Evolutionary conservation across 2,329 filamentous ascomycete species (phyloP).

Genomic region (Verticillium tricorpus): DNA sequence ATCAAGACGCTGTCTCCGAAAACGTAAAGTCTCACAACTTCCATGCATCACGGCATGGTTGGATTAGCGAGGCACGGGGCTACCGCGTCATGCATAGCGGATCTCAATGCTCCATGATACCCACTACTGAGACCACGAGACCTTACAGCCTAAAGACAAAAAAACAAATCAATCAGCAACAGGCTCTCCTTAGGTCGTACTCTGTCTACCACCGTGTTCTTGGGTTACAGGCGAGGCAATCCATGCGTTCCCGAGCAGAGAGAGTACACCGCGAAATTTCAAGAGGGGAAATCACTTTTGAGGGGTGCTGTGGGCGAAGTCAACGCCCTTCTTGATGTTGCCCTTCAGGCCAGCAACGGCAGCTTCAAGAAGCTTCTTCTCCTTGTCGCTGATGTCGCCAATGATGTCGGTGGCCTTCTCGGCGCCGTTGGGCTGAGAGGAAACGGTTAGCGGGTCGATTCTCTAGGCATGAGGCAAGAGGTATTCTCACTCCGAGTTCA

Average conservation of each 20-base stretch:
- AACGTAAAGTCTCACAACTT: background rate
- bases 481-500: slow-evolving; percentile 79
- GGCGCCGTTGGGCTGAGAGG: slow-evolving; percentile 67
- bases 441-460: background rate
- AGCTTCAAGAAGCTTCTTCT: slow-evolving; percentile 80
- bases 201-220: slow-evolving; percentile 12
- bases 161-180: slow-evolving; percentile 23
- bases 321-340: slow-evolving; percentile 92
- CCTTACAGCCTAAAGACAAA: slow-evolving; percentile 23
- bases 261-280: background rate
- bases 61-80: background rate
- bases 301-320: slow-evolving; percentile 82
- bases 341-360: slow-evolving; percentile 75
- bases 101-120: background rate
- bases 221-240: slow-evolving; percentile 15
- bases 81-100: background rate
- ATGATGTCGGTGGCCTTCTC: slow-evolving; percentile 84
- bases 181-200: slow-evolving; percentile 13
- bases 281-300: slow-evolving; percentile 67
- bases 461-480: background rate
- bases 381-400: slow-evolving; percentile 71
- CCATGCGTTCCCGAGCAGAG: slow-evolving; percentile 1
- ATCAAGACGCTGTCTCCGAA: slow-evolving; percentile 75
- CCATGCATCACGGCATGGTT: background rate
- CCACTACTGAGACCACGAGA: background rate